Evolutionary conservation across 345 rosid species (phyloP).

Genomic region (Citrus unshiu): DNA sequence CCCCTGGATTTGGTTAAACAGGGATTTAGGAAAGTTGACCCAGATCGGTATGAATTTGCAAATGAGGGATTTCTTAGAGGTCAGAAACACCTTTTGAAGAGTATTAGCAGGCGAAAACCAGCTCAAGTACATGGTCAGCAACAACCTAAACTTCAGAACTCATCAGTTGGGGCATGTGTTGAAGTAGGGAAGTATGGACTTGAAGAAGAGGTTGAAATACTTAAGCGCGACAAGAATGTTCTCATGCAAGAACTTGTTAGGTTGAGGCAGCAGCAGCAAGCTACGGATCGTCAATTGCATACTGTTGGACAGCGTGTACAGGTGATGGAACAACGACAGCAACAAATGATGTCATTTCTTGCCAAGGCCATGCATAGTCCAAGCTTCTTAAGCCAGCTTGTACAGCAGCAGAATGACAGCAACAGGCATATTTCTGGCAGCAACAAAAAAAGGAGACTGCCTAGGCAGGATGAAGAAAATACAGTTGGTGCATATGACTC

Average conservation of each 20-base stretch:
- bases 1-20: slow-evolving; percentile 19
- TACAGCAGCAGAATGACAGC: slow-evolving; percentile 65
- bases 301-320: slow-evolving; percentile 75
- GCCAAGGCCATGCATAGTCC: slow-evolving; percentile 90
- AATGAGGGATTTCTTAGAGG: slow-evolving; percentile 84
- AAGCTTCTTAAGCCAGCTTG: slow-evolving; percentile 71
- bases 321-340: slow-evolving; percentile 93
- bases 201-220: slow-evolving; percentile 82
- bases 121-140: slow-evolving; percentile 49
- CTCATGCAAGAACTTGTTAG: slow-evolving; percentile 92
- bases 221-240: slow-evolving; percentile 83
- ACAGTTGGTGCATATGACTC: slow-evolving; percentile 25
- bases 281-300: slow-evolving; percentile 71
- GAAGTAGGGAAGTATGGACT: slow-evolving; percentile 88
- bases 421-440: slow-evolving; percentile 52
- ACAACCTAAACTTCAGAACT: slow-evolving; percentile 49
- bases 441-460: slow-evolving; percentile 80
- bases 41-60: slow-evolving; percentile 88
- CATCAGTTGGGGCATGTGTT: slow-evolving; percentile 69
- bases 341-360: slow-evolving; percentile 85
- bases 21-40: slow-evolving; percentile 92
- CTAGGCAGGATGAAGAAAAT: slow-evolving; percentile 49
- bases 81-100: slow-evolving; percentile 67
- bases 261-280: slow-evolving; percentile 85
- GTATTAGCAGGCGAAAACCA: slow-evolving; percentile 63